These are phyloP conservation scores for Rhamnella rubrinervis DNA, from an alignment of 331 rosid species.

Conservation along the genomic window DNA sequence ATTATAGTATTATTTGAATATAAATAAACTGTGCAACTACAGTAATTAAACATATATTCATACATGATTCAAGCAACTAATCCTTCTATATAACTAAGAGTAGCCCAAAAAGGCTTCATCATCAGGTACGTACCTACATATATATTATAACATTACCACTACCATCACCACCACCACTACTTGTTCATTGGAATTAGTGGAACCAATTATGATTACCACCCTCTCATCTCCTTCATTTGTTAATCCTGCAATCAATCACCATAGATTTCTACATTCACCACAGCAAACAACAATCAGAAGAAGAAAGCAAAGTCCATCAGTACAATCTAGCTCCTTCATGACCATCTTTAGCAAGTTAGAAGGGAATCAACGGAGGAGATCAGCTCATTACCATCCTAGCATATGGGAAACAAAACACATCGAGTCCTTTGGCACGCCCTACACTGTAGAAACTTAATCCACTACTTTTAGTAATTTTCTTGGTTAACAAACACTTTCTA, in stretches of 20 bases:
- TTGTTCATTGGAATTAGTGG: not conserved
- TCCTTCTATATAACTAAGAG: too few relatives aligned
- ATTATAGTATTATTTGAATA: too few relatives aligned
- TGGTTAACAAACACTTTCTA: too few relatives aligned
- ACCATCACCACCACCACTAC: not conserved
- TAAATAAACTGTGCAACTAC: too few relatives aligned
- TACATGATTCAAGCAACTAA: too few relatives aligned
- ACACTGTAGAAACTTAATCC: slow-evolving; percentile 7
- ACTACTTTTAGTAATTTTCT: not conserved
- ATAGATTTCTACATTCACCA: not conserved
- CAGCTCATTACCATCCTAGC: slow-evolving; percentile 38
- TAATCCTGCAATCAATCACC: not conserved
- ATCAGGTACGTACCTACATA: too few relatives aligned
- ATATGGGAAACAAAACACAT: slow-evolving; percentile 31
- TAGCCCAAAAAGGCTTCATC: too few relatives aligned
- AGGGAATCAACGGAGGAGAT: slow-evolving; percentile 19
- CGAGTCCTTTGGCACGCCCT: slow-evolving; percentile 23
- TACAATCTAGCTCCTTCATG: not conserved
- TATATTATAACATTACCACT: not conserved
- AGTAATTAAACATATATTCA: too few relatives aligned
- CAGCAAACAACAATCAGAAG: not conserved
- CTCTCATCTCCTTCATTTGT: not conserved
- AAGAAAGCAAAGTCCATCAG: not conserved
- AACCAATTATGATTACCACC: too few relatives aligned
- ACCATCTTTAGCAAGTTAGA: not conserved